Conservation (phyloP, 2,329 filamentous ascomycete genomes). For the Paraconiothyrium sp. region DNA sequence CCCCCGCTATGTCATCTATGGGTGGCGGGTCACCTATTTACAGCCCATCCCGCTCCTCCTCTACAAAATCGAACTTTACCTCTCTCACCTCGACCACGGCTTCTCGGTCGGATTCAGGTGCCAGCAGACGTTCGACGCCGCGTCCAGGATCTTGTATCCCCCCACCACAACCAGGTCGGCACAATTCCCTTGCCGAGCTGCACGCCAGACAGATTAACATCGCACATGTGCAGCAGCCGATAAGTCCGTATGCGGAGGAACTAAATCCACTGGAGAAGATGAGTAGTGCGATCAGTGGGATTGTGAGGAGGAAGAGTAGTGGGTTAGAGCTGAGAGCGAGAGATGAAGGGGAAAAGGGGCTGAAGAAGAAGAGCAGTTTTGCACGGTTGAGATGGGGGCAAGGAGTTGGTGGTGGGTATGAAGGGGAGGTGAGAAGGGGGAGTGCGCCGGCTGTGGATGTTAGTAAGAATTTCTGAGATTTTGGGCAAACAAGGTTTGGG, state of each 20-base stretch:
- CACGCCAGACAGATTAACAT: slow-evolving; percentile 9
- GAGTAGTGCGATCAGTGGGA: background rate
- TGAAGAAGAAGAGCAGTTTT: slow-evolving; percentile 1
- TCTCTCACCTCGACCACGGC: background rate
- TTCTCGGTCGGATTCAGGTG: background rate
- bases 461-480: background rate
- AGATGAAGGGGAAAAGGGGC: background rate
- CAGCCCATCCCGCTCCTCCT: slow-evolving; percentile 3
- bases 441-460: background rate
- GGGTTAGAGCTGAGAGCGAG: background rate
- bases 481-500: slow-evolving; percentile 35
- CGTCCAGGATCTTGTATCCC: background rate
- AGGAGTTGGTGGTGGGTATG: too few relatives aligned
- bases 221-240: slow-evolving; percentile 4
- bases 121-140: background rate
- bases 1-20: background rate
- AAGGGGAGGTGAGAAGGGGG: background rate
- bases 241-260: slow-evolving; percentile 9
- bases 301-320: slow-evolving; percentile 11
- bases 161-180: slow-evolving; percentile 4
- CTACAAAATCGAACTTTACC: slow-evolving; percentile 7
- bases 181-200: slow-evolving; percentile 15
- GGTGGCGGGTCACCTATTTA: background rate
- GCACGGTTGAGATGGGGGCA: slow-evolving; percentile 2
- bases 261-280: slow-evolving; percentile 4